phyloP scores from a whole-genome alignment of 2,329 filamentous ascomycete species.

The Corynespora cassiicola region DNA sequence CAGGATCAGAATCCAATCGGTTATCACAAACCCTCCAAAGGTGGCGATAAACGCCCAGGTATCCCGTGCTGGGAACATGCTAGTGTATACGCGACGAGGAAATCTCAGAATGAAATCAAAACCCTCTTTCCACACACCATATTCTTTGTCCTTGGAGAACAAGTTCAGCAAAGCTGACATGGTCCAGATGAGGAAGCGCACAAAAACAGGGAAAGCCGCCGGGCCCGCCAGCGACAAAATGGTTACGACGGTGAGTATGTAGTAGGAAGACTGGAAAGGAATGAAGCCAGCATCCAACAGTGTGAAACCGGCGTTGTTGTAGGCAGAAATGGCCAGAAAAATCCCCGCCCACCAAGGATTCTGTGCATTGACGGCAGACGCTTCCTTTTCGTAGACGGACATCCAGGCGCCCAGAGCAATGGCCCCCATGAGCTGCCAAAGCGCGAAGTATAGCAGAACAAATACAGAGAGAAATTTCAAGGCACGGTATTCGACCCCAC shows the following conservation, averaged over 20 bases:
- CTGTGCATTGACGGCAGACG: slow-evolving; percentile 23
- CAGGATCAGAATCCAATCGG: slow-evolving; percentile 27
- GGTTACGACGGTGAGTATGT: slow-evolving; percentile 22
- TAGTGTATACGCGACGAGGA: slow-evolving; percentile 24
- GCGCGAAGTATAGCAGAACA: slow-evolving; percentile 22
- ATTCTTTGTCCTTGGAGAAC: slow-evolving; percentile 24
- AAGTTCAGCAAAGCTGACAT: slow-evolving; percentile 23
- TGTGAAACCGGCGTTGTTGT: slow-evolving; percentile 27
- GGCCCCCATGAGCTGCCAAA: slow-evolving; percentile 25
- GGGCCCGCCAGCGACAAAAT: slow-evolving; percentile 25
- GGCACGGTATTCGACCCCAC: slow-evolving; percentile 27
- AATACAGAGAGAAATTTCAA: slow-evolving; percentile 27
- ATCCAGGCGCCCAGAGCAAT: slow-evolving; percentile 27
- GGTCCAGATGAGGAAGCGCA: slow-evolving; percentile 25
- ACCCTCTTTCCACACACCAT: slow-evolving; percentile 28
- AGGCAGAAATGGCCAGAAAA: slow-evolving; percentile 25
- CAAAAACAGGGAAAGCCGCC: slow-evolving; percentile 22
- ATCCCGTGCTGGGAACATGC: slow-evolving; percentile 27
- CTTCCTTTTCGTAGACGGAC: slow-evolving; percentile 24
- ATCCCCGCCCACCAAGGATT: slow-evolving; percentile 24
- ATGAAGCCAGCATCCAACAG: slow-evolving; percentile 25
- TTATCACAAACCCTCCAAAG: slow-evolving; percentile 22
- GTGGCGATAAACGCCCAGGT: slow-evolving; percentile 26
- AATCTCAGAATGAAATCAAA: slow-evolving; percentile 28
- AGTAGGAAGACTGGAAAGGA: slow-evolving; percentile 27